Evolutionary conservation across 768 basidiomycete species (phyloP), one percentile per base, ranked within the genome.

Genomic region (Gloeopeniophorella convolvens): DNA sequence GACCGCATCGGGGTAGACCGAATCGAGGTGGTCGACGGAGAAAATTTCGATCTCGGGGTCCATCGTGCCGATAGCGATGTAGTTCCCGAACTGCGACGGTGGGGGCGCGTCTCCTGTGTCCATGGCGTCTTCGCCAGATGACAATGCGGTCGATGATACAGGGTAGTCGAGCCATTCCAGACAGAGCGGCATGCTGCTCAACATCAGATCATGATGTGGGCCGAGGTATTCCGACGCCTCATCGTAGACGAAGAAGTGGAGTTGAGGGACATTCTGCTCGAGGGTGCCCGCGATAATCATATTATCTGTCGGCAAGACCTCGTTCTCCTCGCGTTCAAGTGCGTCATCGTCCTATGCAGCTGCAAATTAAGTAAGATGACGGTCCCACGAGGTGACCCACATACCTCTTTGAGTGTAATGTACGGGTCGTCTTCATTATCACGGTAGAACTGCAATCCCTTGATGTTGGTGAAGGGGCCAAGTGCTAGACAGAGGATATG

Each of bases 41-140:
- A 94, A 99, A 59, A 99, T 95, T 68, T 99, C 96, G 55, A 99
- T 97, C 63, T 95, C 91, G 20, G 96, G 95, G 57, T 98, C 94
- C 47, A 98, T 80, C 2, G 93, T 95, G 11, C 95, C 96, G 15
- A 99, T 93, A 2, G 96, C 96, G 58, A 99, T 84, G 67, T 89
- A 97, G 65, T 85, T 95, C 5, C 92, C 92, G 44, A 80, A 77
- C 41, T 66, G 57, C 58, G 63, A 63, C 13, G 62, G 58, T 5
- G 69, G 66, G n/a, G 66, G 45, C 10, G 50, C 55, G n/a, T 56
- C 50, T 8, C 34, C 37, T 1, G 45, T 61, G 48, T 50, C 65
- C 55, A 36, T 65, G 64, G 13, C 66, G 60, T 18, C 63, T 45
- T 45, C 66, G 51, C 59, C 66, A 55, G 51, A 70, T 21, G 73